A percentile compares a stretch with the other conserved stretches of the same genome.
These are phyloP conservation scores for Scleromitrula shiraiana DNA, from an alignment of 2,329 filamentous ascomycete species.

Conservation along the genomic window DNA sequence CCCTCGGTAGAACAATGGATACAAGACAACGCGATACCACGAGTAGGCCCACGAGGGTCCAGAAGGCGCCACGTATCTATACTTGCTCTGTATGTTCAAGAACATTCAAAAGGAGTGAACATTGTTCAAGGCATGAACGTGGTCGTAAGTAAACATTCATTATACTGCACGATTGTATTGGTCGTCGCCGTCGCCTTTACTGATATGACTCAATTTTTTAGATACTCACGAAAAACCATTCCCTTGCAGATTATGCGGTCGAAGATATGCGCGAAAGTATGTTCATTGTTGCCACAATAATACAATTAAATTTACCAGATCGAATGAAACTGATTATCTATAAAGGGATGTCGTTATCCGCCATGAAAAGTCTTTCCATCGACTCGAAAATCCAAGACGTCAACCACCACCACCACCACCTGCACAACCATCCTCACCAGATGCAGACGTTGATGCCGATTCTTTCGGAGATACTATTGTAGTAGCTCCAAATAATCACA, in stretches of 20 bases:
- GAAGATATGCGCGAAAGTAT: conserved; percentile 11
- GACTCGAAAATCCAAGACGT: conserved; percentile 7
- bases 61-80: conserved; percentile 8
- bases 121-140: conserved; percentile 10
- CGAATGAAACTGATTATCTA: background rate
- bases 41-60: conserved; percentile 2
- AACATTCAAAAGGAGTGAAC: conserved; percentile 9
- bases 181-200: background rate
- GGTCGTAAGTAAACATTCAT: conserved; percentile 7
- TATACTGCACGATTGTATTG: background rate
- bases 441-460: conserved; percentile 1
- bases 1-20: conserved; percentile 7
- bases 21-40: conserved; percentile 6
- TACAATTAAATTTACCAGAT: background rate
- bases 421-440: conserved; percentile 4
- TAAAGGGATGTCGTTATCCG: conserved; percentile 10
- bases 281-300: background rate
- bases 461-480: conserved; percentile 3
- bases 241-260: conserved; percentile 8
- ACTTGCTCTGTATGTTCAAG: conserved; percentile 7
- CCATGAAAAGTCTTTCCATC: conserved; percentile 11
- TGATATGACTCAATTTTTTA: conserved; percentile 1
- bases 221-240: conserved; percentile 11
- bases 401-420: conserved; percentile 3
- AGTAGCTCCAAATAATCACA: background rate